Conservation (phyloP, 441 rosid species). For the Macaranga tanarius region DNA sequence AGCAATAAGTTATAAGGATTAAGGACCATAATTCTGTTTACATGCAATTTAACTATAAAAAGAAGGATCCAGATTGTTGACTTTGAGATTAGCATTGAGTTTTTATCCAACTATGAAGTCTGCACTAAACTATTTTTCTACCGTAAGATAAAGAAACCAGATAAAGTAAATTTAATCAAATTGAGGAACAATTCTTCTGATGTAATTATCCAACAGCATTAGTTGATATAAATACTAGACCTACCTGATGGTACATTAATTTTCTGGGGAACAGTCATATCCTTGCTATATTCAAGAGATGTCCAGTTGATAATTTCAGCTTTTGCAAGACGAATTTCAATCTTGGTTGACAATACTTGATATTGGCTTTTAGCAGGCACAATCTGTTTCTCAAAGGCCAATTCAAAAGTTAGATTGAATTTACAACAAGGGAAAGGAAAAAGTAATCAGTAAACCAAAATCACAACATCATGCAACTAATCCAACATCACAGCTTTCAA, state of each 20-base stretch:
- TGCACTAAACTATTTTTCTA: background rate
- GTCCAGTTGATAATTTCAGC: conserved; percentile 54
- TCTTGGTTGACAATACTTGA: conserved; percentile 51
- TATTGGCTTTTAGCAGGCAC: conserved; percentile 51
- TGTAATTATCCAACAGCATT: background rate
- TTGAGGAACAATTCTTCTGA: background rate
- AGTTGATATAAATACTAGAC: background rate
- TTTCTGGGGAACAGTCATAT: conserved; percentile 17
- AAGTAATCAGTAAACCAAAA: background rate
- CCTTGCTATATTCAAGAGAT: conserved; percentile 51
- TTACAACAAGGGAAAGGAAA: background rate
- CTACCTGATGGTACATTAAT: conserved; percentile 16
- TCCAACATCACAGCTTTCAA: background rate
- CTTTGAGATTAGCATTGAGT: background rate
- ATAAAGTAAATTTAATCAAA: background rate
- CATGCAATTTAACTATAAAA: background rate
- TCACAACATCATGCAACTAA: background rate
- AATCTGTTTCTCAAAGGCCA: conserved; percentile 37
- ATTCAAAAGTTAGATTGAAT: background rate
- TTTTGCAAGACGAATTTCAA: conserved; percentile 63
- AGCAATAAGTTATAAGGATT: background rate
- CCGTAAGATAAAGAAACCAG: background rate
- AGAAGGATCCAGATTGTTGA: background rate
- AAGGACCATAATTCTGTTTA: background rate
- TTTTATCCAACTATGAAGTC: background rate